Evolutionary conservation across 441 rosid genomes (phyloP), one percentile per base, ranked within the genome.

Genomic region (Isatis lusitanica): DNA sequence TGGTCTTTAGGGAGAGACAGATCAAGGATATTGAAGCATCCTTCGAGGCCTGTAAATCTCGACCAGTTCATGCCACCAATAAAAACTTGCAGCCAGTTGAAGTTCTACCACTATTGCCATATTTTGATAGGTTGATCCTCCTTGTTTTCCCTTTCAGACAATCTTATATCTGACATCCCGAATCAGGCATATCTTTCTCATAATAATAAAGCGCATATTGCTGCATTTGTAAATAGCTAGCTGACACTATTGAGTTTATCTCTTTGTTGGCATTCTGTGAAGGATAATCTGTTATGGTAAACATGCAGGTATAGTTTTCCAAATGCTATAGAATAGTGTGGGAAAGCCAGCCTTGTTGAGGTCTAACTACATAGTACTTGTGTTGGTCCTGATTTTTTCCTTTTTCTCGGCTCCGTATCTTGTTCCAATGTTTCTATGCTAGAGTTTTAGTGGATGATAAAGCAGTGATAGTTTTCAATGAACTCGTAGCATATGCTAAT

Each of bases 1-100:
- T 51, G 64, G 15, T 68, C 70, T 77, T 59, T 89, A 95, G 98
- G 88, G 96, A 88, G 78, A 91, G 95, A 66, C 94, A 90, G 80
- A 95, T 93, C 75, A 92, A 90, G 81, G 99, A 87, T 68, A 95
- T 95, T 55, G 89, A 91, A 79, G 91, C 93, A 75, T 88, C 97
- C 21, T 95, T 95, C 73, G 92, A 82, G 82, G 96, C 96, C 46
- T 78, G 84, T 85, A 95, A 95, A 83, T 75, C 83, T 42, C 83
- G 73, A 5, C 99, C 96, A 67, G 83, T 91, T 70, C 99, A 95
- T 81, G 90, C 98, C 73, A 90, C 96, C 46, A 87, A 91, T 79
- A 95, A 88, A 83, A 82, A 78, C 63, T 83, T 95, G 60, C 82
- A 78, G 48, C 91, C 98, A 42, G 81, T 91, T 58, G 98, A 95